Evolutionary conservation across 2,329 filamentous ascomycete genomes (phyloP), one percentile per base, ranked within the genome.

Genomic region (Ambrosiella cleistominuta): DNA sequence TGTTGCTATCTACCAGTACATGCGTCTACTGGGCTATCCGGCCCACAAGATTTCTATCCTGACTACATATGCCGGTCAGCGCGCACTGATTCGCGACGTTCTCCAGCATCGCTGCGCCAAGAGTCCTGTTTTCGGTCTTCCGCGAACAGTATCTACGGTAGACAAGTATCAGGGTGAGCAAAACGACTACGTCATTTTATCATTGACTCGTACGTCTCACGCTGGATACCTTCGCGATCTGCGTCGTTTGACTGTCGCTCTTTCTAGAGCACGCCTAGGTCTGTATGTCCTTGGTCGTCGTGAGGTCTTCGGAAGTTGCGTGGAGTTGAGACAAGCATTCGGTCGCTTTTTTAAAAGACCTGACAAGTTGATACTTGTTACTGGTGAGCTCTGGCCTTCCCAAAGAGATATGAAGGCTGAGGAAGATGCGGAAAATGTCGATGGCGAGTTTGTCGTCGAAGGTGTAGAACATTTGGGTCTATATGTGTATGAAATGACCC

Each of bases 111-210:
- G 93, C 60, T 98, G 93, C 69, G 84, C 82, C 42, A 85, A 80
- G 64, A 94, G 89, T 65, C 73, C 82, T 1, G 73, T 97, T 17
- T 98, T 98, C 70, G 90, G 91, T 7, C 73, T 95, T 69, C 93
- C 93, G 15, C 86, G 84, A 69, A 84, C 86, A 57, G 88, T 98
- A 36, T 90, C 88, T 2, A 98, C 94, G 4, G 91, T 98, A 62
- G 93, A 98, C 73, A 96, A 95, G 69, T 98, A 97, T 66, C 93
- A 98, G 73, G 94, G 93, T 68, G 93, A 98, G 74, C 93, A 98
- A 71, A 98, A 98, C 70, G 93, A 98, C 67, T 97, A 96, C 66
- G 82, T 98, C 64, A 95, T 98, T 65, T 80, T 98, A 58, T 96
- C 90, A 4, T 79, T 98, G 52, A 93, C 89, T 12, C 82, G 93